These are phyloP conservation scores for Adansonia madagascariensis DNA, from an alignment of 441 rosid genomes.

Conservation along the genomic window DNA sequence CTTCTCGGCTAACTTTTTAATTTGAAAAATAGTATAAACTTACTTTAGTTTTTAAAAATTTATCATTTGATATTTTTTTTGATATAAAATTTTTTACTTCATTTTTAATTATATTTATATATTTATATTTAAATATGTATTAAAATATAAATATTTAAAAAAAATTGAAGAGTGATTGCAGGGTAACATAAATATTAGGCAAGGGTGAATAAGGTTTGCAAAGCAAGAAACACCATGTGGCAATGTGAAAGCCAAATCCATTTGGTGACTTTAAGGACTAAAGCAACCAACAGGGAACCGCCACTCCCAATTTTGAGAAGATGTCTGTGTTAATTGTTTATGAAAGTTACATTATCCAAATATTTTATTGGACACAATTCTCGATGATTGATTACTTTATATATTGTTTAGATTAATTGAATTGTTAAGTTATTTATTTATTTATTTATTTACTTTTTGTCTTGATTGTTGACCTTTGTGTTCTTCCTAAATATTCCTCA, in stretches of 20 bases:
- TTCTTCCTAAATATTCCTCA: conserved; percentile 23
- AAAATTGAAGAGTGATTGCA: background rate
- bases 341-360: background rate
- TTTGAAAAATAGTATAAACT: too few species aligned
- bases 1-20: too few species aligned
- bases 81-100: too few species aligned
- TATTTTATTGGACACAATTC: conserved; percentile 1
- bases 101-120: too few species aligned
- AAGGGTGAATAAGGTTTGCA: background rate
- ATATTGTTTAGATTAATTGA: background rate
- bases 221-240: conserved; percentile 12
- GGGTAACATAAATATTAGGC: background rate
- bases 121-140: too few species aligned
- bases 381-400: background rate
- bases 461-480: conserved; percentile 8
- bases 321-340: background rate
- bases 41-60: too few species aligned
- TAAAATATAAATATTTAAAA: too few species aligned
- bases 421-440: background rate
- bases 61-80: too few species aligned
- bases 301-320: background rate
- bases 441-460: background rate
- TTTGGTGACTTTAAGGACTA: background rate
- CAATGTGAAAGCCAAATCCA: background rate
- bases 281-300: background rate